Evolutionary conservation across 108 stramenopile species (phyloP).

Genomic region (Skeletonema potamos): DNA sequence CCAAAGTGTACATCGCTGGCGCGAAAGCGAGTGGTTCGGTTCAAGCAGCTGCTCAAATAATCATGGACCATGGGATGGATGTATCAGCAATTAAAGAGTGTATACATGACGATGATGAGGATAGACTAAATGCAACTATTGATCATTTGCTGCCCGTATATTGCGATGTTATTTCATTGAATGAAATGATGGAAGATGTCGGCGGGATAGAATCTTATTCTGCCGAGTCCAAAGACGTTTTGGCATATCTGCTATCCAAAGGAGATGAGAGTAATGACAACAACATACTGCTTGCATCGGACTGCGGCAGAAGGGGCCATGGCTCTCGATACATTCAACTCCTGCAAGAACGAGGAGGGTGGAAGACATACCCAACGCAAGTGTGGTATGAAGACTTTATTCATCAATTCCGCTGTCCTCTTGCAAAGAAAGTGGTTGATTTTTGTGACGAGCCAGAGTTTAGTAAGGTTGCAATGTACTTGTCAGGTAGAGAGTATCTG

Average conservation of each 20-base stretch:
- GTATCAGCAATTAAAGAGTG: slow-evolving; percentile 36
- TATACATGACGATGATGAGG: slow-evolving; percentile 36
- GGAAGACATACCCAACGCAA: slow-evolving; percentile 41
- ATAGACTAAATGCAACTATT: slow-evolving; percentile 33
- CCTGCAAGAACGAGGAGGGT: slow-evolving; percentile 17
- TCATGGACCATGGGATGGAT: slow-evolving; percentile 35
- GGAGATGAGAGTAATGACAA: neutral
- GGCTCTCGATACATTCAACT: slow-evolving; percentile 19
- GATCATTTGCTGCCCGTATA: slow-evolving; percentile 32
- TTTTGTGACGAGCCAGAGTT: slow-evolving; percentile 60
- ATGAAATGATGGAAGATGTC: slow-evolving; percentile 26
- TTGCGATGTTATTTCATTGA: slow-evolving; percentile 28
- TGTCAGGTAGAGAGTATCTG: slow-evolving; percentile 44
- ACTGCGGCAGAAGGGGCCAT: slow-evolving; percentile 48
- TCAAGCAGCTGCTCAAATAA: slow-evolving; percentile 23
- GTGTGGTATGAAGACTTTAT: slow-evolving; percentile 50
- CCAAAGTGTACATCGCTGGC: slow-evolving; percentile 9
- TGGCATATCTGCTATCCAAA: neutral
- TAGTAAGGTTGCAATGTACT: slow-evolving; percentile 36
- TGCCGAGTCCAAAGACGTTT: neutral
- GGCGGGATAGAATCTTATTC: slow-evolving; percentile 8
- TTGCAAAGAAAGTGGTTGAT: slow-evolving; percentile 44
- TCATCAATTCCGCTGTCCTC: slow-evolving; percentile 43
- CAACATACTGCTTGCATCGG: slow-evolving; percentile 17
- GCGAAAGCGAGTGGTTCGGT: slow-evolving; percentile 36